Conservation (phyloP, 371 early-diverging fungal species). For the Mortierella sp. region DNA sequence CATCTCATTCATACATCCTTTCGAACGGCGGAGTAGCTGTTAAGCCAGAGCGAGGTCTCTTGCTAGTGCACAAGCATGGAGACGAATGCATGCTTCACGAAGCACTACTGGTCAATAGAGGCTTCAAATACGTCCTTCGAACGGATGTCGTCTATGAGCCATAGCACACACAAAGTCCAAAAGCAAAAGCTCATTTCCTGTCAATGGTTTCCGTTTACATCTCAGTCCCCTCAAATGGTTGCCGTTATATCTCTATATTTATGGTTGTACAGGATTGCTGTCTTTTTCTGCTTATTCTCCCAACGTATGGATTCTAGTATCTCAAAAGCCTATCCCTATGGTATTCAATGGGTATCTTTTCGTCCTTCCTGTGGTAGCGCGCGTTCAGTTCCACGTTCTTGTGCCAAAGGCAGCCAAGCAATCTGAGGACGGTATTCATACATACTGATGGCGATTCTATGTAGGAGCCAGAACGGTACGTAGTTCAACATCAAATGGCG, state of each 20-base stretch:
- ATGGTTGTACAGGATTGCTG: too few species aligned
- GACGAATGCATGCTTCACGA: constrained; percentile 81
- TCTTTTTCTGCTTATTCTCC: too few species aligned
- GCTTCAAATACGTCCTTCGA: constrained; percentile 78
- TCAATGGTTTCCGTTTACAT: too few species aligned
- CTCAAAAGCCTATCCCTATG: too few species aligned
- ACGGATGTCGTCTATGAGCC: constrained; percentile 72
- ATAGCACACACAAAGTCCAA: constrained; percentile 5
- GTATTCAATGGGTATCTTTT: not conserved
- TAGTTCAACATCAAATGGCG: constrained; percentile 17
- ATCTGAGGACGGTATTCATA: constrained; percentile 17
- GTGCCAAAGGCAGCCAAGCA: constrained; percentile 7
- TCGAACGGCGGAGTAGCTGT: constrained; percentile 58
- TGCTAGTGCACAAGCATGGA: constrained; percentile 82
- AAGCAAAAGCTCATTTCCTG: too few species aligned
- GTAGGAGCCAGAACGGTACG: constrained; percentile 7
- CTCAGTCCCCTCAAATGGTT: too few species aligned
- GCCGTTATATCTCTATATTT: too few species aligned
- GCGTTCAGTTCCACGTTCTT: constrained; percentile 5
- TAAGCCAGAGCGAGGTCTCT: constrained; percentile 70
- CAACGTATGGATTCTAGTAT: too few species aligned
- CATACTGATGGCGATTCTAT: not conserved
- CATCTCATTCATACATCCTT: constrained; percentile 16
- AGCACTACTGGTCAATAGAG: constrained; percentile 68
- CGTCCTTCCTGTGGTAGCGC: constrained; percentile 12